A percentile compares a stretch with the other conserved stretches of the same genome.
phyloP scores from a whole-genome alignment of 345 rosid species.

The Rhizophora mangle region DNA sequence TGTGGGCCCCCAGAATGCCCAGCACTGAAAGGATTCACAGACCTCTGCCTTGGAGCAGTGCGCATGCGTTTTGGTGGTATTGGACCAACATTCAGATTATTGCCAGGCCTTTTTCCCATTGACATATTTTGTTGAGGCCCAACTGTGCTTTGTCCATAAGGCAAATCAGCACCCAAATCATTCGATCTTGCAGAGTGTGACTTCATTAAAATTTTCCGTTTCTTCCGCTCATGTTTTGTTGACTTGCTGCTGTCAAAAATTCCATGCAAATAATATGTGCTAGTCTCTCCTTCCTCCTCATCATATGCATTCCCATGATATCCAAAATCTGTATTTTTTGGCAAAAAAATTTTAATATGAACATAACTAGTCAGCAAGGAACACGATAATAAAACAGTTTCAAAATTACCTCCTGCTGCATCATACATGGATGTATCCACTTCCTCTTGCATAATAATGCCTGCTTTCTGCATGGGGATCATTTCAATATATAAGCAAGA shows the following conservation, averaged over 20 bases:
- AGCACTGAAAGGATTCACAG: slow-evolving; percentile 56
- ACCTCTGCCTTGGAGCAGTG: slow-evolving; percentile 80
- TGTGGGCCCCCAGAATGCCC: slow-evolving; percentile 50
- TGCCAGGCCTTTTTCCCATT: slow-evolving; percentile 65
- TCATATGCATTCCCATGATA: slow-evolving; percentile 54
- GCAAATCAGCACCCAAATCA: slow-evolving; percentile 57
- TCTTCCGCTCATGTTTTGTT: slow-evolving; percentile 57
- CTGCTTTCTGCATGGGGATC: slow-evolving; percentile 50
- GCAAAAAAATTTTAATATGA: slow-evolving; percentile 25
- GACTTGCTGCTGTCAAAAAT: slow-evolving; percentile 56
- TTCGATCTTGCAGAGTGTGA: slow-evolving; percentile 52
- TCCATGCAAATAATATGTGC: slow-evolving; percentile 62
- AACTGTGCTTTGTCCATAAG: slow-evolving; percentile 42
- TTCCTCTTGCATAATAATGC: slow-evolving; percentile 74
- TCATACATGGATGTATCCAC: slow-evolving; percentile 74
- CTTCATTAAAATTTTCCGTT: slow-evolving; percentile 51
- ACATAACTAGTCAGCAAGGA: slow-evolving; percentile 16
- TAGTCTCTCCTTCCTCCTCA: slow-evolving; percentile 90
- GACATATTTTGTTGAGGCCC: slow-evolving; percentile 49
- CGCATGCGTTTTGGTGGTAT: slow-evolving; percentile 91
- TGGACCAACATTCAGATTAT: slow-evolving; percentile 55
- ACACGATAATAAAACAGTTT: background rate
- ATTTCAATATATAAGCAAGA: slow-evolving; percentile 11
- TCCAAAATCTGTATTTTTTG: slow-evolving; percentile 49
- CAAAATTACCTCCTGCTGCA: slow-evolving; percentile 59